Percentiles rank a stretch among this genome's conserved stretches.
These are phyloP conservation scores for Malus fusca DNA, from an alignment of 306 rosid genomes.

Conservation along the genomic window DNA sequence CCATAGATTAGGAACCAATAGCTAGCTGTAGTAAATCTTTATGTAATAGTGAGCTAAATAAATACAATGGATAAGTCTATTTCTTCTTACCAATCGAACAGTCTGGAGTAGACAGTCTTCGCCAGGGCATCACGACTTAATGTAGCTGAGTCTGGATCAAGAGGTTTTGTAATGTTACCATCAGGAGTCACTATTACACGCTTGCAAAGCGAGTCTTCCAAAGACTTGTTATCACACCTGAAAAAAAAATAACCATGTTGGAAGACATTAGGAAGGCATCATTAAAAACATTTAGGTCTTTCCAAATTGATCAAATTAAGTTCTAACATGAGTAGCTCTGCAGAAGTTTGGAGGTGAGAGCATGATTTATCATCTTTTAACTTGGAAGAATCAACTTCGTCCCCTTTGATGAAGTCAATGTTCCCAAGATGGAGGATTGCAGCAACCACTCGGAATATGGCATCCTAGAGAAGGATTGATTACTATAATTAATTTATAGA, in stretches of 20 bases:
- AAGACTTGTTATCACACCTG: slow-evolving; percentile 88
- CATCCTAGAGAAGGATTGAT: slow-evolving; percentile 54
- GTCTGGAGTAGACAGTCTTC: slow-evolving; percentile 85
- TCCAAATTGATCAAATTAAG: slow-evolving; percentile 10
- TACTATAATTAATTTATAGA: background rate
- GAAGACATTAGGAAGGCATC: slow-evolving; percentile 39
- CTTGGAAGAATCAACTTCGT: slow-evolving; percentile 89
- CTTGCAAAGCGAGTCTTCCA: slow-evolving; percentile 90
- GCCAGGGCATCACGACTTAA: slow-evolving; percentile 94
- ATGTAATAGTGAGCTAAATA: background rate
- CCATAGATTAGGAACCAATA: slow-evolving; percentile 7
- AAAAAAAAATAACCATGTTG: background rate
- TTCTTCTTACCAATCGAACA: slow-evolving; percentile 84
- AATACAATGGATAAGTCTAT: background rate
- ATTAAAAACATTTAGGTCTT: slow-evolving; percentile 16
- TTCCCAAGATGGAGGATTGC: slow-evolving; percentile 96
- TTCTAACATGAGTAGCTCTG: slow-evolving; percentile 70
- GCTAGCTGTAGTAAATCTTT: slow-evolving; percentile 2
- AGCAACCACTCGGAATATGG: slow-evolving; percentile 91
- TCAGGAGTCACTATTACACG: slow-evolving; percentile 99
- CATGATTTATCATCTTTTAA: slow-evolving; percentile 84
- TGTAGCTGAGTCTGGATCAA: slow-evolving; percentile 92
- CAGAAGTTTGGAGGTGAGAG: slow-evolving; percentile 76
- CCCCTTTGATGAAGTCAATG: slow-evolving; percentile 89
- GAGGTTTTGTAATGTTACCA: slow-evolving; percentile 94